phyloP scores from a whole-genome alignment of 768 basidiomycete species.

The Boletus subparvulus region DNA sequence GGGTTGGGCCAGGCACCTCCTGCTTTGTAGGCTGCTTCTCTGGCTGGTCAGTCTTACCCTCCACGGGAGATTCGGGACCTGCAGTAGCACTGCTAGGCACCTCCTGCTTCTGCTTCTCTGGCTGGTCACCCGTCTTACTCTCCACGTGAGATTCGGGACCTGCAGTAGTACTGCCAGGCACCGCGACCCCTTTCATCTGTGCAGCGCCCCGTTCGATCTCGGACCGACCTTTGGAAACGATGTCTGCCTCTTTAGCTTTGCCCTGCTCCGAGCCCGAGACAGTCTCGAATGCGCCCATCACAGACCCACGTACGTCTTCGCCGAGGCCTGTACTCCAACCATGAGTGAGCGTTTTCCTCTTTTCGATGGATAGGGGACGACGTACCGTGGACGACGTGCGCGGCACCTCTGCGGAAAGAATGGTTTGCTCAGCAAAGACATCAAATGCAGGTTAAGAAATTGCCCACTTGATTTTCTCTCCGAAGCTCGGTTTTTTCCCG shows the following conservation, averaged over 20 bases:
- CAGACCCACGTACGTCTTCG: conserved; percentile 45
- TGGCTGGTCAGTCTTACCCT: background rate
- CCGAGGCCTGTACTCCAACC: conserved; percentile 37
- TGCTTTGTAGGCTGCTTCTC: background rate
- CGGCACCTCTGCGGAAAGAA: conserved; percentile 31
- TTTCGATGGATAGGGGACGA: background rate
- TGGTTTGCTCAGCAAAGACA: background rate
- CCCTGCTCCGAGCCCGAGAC: conserved; percentile 25
- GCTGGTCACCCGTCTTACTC: background rate
- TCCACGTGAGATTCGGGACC: background rate
- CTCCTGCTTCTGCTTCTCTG: background rate
- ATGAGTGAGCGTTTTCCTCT: background rate
- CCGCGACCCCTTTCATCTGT: conserved; percentile 19
- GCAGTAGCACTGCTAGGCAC: background rate
- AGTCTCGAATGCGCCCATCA: conserved; percentile 41
- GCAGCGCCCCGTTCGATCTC: conserved; percentile 43
- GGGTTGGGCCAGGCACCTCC: background rate
- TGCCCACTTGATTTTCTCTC: conserved; percentile 15
- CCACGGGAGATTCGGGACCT: background rate
- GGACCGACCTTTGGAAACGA: conserved; percentile 36
- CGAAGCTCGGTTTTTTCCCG: conserved; percentile 9
- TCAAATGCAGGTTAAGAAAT: no score
- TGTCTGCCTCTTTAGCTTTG: conserved; percentile 35
- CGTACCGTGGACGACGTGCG: conserved; percentile 38
- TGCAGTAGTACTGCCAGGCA: background rate